Base-by-base conservation (phyloP, 2,329 filamentous ascomycete species). In the Sphaerostilbella broomeana region DNA sequence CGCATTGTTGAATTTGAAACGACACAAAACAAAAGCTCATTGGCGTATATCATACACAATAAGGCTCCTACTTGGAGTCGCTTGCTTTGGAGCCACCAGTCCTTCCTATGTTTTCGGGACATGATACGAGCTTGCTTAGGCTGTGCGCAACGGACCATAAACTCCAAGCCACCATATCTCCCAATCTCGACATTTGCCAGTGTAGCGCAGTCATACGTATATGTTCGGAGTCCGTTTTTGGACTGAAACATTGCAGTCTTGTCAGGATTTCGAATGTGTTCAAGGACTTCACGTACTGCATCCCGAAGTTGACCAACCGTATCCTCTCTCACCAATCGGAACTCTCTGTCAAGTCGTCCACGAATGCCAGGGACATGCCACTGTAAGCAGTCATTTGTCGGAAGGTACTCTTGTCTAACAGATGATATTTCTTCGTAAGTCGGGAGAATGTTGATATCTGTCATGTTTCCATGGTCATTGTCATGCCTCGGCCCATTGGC, bases 291-390 rank as follows among this genome's bases (percentile, higher is more conserved):
- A 26, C 61, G 59, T 3, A 73, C 64, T 1, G 64, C 64, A 47
- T 76, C 69, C 25, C 70, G 61, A 4, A 79, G 57, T 42, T 74
- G 67, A 0, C 71, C 71, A 3, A 77, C 59, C 0, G 68, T 73
- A 46, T 79, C 73, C 52, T 77, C 70, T 3, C 74, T 63, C 2
- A 77, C 51, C 1, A 78, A 63, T 12, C 75, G 65, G 34, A 79
- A 79, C 38, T 77, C 67, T 39, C 67, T 60, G 51, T 78, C 74
- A 0, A 79, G 51, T 1, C 73, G 62, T 2, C 73, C 70, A 4
- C 52, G 55, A 9, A 70, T 61, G 2, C 70, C 68, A 4, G 53
- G 47, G 43, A 47, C 43, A 33, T 54, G 67, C 49, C 59, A 64
- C 12, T 57, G 51, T 0, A 52, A 48, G 4, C 59, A 49, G 47